A percentile compares a stretch with the other conserved stretches of the same genome.
Evolutionary conservation across 2,329 filamentous ascomycete species (phyloP).

Genomic region (Fusarium marasasianum): DNA sequence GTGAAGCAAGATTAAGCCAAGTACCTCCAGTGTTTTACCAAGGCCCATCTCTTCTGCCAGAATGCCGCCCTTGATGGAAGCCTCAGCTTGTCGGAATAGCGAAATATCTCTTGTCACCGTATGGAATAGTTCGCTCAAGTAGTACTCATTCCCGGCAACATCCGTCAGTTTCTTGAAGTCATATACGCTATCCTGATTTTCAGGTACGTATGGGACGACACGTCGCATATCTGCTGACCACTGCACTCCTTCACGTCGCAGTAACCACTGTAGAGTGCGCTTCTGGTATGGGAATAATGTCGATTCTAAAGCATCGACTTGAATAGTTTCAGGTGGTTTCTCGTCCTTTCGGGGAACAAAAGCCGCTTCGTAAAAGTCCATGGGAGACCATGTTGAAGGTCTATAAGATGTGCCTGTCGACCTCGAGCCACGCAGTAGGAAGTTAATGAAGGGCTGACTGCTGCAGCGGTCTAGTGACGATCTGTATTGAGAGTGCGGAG

Average conservation of each 20-base stretch:
- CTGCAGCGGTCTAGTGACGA: conserved; percentile 42
- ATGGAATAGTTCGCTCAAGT: conserved; percentile 71
- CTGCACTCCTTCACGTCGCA: conserved; percentile 70
- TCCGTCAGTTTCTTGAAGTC: conserved; percentile 50
- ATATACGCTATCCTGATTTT: conserved; percentile 21
- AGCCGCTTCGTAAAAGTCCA: conserved; percentile 75
- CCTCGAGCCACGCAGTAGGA: conserved; percentile 44
- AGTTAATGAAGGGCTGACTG: conserved; percentile 51
- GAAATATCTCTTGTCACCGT: conserved; percentile 61
- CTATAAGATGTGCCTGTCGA: not conserved
- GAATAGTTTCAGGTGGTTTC: conserved; percentile 48
- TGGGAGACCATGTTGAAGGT: conserved; percentile 53
- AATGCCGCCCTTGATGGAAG: conserved; percentile 67
- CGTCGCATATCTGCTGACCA: conserved; percentile 48
- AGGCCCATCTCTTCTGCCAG: conserved; percentile 86
- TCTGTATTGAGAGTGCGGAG: conserved; percentile 46
- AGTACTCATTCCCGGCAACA: conserved; percentile 52
- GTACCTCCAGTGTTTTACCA: conserved; percentile 81
- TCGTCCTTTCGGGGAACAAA: conserved; percentile 65
- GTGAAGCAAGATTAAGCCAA: conserved; percentile 75
- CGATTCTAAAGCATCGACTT: conserved; percentile 57
- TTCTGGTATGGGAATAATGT: conserved; percentile 77
- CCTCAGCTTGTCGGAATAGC: conserved; percentile 55
- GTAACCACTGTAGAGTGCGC: conserved; percentile 74
- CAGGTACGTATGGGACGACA: conserved; percentile 30